Conservation (phyloP, 768 basidiomycete species). For the Leucosporidium scottii region DNA sequence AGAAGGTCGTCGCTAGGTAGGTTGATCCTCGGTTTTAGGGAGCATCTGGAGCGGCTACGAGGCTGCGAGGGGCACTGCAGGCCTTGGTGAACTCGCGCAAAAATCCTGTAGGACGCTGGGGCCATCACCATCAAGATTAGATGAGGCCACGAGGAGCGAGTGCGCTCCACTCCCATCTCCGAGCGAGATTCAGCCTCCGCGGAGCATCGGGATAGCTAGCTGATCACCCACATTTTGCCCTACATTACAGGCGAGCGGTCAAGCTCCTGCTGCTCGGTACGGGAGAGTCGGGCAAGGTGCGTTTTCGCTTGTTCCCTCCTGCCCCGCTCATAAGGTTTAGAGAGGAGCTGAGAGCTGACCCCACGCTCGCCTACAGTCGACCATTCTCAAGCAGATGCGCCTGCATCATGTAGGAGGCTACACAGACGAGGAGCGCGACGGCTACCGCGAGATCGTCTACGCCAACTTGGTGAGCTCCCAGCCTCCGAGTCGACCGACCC, state of each 20-base stretch:
- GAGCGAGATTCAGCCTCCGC: too few relatives aligned
- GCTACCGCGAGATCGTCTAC: slow-evolving; percentile 91
- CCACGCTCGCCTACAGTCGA: slow-evolving; percentile 53
- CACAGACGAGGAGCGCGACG: slow-evolving; percentile 79
- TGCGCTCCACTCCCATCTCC: too few relatives aligned
- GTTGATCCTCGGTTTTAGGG: background rate
- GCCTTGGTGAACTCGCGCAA: background rate
- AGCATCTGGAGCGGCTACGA: too few relatives aligned
- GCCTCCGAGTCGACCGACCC: background rate
- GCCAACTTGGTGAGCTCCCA: slow-evolving; percentile 58
- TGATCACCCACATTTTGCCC: background rate
- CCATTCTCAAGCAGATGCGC: slow-evolving; percentile 95
- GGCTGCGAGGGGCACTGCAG: too few relatives aligned
- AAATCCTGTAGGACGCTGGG: background rate
- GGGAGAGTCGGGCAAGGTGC: slow-evolving; percentile 35
- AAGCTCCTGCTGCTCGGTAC: slow-evolving; percentile 35
- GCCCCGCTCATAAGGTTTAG: background rate
- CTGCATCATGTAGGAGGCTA: slow-evolving; percentile 76
- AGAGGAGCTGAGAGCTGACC: too few relatives aligned
- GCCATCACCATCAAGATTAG: background rate
- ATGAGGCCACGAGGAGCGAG: background rate
- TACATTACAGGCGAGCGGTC: slow-evolving; percentile 18
- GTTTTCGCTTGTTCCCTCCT: background rate
- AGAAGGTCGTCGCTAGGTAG: slow-evolving; percentile 17
- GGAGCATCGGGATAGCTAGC: too few relatives aligned